Conservation (phyloP, 495 filamentous ascomycete genomes). For the Penicillium paradoxum region DNA sequence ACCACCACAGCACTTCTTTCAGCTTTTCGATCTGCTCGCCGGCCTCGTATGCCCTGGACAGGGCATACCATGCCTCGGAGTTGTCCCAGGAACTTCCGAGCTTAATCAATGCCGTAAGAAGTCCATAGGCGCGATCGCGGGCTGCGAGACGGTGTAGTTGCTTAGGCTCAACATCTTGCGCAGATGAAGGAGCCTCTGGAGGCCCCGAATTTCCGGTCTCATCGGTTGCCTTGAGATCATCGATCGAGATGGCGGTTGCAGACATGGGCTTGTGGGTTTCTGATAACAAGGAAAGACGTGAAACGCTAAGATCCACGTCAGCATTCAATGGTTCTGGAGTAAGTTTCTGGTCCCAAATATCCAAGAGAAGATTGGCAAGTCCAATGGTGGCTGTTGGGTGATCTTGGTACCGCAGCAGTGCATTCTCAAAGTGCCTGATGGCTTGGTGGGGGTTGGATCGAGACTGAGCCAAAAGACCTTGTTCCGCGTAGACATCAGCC, state of each 20-base stretch:
- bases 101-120: conserved; percentile 77
- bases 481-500: conserved; percentile 75
- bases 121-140: conserved; percentile 76
- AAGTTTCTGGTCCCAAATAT: conserved; percentile 68
- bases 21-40: conserved; percentile 79
- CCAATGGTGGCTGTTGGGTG: conserved; percentile 77
- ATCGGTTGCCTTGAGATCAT: conserved; percentile 20
- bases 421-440: conserved; percentile 69
- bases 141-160: conserved; percentile 74
- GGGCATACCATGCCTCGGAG: conserved; percentile 87
- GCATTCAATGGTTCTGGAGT: conserved; percentile 36
- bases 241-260: conserved; percentile 18
- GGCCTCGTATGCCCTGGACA: conserved; percentile 80
- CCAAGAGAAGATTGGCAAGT: conserved; percentile 77
- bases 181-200: conserved; percentile 6
- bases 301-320: conserved; percentile 27
- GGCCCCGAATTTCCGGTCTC: conserved; percentile 5
- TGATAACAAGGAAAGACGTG: conserved; percentile 23
- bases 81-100: conserved; percentile 86
- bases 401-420: conserved; percentile 66
- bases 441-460: conserved; percentile 62
- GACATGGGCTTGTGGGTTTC: conserved; percentile 19
- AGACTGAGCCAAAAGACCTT: conserved; percentile 61
- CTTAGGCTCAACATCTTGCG: conserved; percentile 46
- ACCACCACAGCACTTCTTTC: conserved; percentile 68